Percentiles rank a stretch among this genome's conserved stretches.
phyloP scores from a whole-genome alignment of 306 rosid species.

The Crotalaria pallida region DNA sequence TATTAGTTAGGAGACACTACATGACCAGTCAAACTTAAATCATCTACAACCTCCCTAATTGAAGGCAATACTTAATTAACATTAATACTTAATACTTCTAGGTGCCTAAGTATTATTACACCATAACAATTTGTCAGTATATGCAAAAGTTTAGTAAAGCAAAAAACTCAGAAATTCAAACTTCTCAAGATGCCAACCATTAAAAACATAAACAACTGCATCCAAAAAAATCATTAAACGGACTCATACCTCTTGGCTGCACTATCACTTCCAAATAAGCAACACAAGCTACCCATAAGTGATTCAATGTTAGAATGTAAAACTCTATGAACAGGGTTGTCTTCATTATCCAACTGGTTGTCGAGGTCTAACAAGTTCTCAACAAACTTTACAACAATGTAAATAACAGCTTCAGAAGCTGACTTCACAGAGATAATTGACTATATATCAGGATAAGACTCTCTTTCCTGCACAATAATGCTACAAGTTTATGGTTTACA shows the following conservation, averaged over 20 bases:
- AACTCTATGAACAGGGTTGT: constrained; percentile 36
- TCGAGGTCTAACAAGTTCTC: constrained; percentile 73
- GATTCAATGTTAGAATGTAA: constrained; percentile 55
- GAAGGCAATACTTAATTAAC: too few relatives aligned
- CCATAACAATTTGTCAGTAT: not conserved
- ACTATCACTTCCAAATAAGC: too few relatives aligned
- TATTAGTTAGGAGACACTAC: not conserved
- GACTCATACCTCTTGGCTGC: too few relatives aligned
- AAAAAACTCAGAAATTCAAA: not conserved
- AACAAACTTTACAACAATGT: constrained; percentile 67
- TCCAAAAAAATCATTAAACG: too few relatives aligned
- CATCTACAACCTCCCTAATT: not conserved
- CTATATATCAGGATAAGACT: constrained; percentile 79
- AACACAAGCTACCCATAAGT: too few relatives aligned
- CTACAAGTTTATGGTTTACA: too few relatives aligned
- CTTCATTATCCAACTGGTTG: constrained; percentile 49
- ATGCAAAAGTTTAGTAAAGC: not conserved
- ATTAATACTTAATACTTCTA: not conserved
- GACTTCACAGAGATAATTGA: constrained; percentile 54
- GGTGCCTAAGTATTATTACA: not conserved
- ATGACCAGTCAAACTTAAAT: not conserved
- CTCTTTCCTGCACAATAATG: constrained; percentile 45
- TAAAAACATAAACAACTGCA: too few relatives aligned
- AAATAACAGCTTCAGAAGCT: constrained; percentile 69
- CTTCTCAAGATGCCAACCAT: not conserved